Conservation (phyloP, 2,329 filamentous ascomycete species). For the Fusarium goolgardi region DNA sequence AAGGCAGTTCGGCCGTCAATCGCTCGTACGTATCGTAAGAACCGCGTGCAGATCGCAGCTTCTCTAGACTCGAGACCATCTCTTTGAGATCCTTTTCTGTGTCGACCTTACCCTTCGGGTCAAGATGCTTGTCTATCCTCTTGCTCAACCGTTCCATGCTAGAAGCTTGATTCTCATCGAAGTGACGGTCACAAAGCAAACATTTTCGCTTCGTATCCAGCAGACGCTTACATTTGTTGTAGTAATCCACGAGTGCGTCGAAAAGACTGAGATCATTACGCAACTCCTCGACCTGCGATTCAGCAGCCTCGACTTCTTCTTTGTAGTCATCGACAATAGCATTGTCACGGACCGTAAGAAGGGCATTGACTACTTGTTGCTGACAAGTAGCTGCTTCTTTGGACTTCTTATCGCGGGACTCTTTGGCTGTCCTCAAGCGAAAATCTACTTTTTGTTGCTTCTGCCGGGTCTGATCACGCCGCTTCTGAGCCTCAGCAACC, state of each 20-base stretch:
- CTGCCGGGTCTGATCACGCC: conserved; percentile 76
- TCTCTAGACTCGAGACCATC: conserved; percentile 62
- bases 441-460: conserved; percentile 83
- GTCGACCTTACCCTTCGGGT: conserved; percentile 71
- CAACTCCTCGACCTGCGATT: conserved; percentile 68
- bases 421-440: conserved; percentile 72
- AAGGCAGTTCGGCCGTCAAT: conserved; percentile 77
- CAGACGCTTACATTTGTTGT: conserved; percentile 72
- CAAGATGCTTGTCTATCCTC: conserved; percentile 73
- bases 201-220: conserved; percentile 78
- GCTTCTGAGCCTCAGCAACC: conserved; percentile 73
- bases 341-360: conserved; percentile 58
- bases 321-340: conserved; percentile 66
- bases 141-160: conserved; percentile 71
- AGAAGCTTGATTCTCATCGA: conserved; percentile 69
- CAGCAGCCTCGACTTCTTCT: conserved; percentile 62
- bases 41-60: conserved; percentile 70
- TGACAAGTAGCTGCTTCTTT: conserved; percentile 72
- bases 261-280: conserved; percentile 76
- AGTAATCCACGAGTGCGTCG: conserved; percentile 77
- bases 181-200: conserved; percentile 77
- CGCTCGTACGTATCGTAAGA: conserved; percentile 81
- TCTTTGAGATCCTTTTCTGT: conserved; percentile 70
- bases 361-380: conserved; percentile 63
- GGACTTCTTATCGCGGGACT: conserved; percentile 72